These are phyloP conservation scores for Aspergillaceae sp. DNA, from an alignment of 2,329 filamentous ascomycete genomes.

Conservation along the genomic window DNA sequence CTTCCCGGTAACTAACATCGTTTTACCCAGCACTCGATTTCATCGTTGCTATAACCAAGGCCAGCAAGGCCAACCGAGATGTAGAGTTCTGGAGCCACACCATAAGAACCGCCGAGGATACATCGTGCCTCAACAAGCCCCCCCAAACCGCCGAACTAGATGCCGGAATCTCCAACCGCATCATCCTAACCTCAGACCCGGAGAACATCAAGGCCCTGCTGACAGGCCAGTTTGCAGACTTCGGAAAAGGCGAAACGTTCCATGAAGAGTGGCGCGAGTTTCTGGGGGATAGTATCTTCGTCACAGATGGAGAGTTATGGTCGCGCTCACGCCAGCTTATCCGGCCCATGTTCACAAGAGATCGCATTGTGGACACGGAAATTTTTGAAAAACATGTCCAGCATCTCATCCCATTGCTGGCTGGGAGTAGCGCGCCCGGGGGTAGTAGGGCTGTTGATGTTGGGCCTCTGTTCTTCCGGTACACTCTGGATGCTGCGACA, in stretches of 20 bases:
- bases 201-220: slow-evolving; percentile 88
- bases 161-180: slow-evolving; percentile 36
- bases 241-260: slow-evolving; percentile 68
- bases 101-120: slow-evolving; percentile 35
- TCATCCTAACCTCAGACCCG: slow-evolving; percentile 69
- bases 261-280: slow-evolving; percentile 69
- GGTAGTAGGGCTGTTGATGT: slow-evolving; percentile 53
- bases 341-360: slow-evolving; percentile 77
- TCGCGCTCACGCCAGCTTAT: slow-evolving; percentile 75
- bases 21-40: slow-evolving; percentile 54
- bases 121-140: slow-evolving; percentile 14
- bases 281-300: slow-evolving; percentile 75
- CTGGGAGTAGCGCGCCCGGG: slow-evolving; percentile 32
- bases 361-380: slow-evolving; percentile 73
- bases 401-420: slow-evolving; percentile 60
- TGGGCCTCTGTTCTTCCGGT: slow-evolving; percentile 70
- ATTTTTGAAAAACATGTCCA: slow-evolving; percentile 75
- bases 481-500: slow-evolving; percentile 74
- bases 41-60: slow-evolving; percentile 48
- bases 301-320: slow-evolving; percentile 73
- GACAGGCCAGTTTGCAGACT: slow-evolving; percentile 78
- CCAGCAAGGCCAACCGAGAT: slow-evolving; percentile 47
- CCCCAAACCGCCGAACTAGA: slow-evolving; percentile 23
- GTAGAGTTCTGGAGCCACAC: slow-evolving; percentile 53
- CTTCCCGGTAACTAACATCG: slow-evolving; percentile 3